phyloP scores from a whole-genome alignment of 2,329 filamentous ascomycete species.

The Acrodontium crateriforme region DNA sequence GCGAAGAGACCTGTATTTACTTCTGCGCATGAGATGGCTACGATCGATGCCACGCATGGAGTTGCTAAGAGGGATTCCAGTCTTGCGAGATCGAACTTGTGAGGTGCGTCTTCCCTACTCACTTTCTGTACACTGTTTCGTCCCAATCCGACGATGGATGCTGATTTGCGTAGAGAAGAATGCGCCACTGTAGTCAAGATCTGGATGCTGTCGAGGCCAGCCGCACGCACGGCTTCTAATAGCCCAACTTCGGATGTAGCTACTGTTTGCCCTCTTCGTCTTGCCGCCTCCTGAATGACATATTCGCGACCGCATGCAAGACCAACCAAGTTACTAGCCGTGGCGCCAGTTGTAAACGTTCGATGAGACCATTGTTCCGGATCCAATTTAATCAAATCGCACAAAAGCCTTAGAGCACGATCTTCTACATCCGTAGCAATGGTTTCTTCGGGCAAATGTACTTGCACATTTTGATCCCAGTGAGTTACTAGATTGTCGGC shows the following conservation, averaged over 20 bases:
- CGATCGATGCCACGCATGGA: slow-evolving; percentile 48
- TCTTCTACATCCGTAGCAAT: slow-evolving; percentile 66
- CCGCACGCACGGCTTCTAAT: slow-evolving; percentile 47
- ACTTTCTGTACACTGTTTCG: slow-evolving; percentile 53
- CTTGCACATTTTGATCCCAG: slow-evolving; percentile 71
- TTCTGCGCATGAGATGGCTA: slow-evolving; percentile 73
- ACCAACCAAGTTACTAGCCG: slow-evolving; percentile 51
- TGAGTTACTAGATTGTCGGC: slow-evolving; percentile 74
- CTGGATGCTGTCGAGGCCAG: slow-evolving; percentile 55
- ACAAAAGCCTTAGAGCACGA: slow-evolving; percentile 53
- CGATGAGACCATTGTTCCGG: slow-evolving; percentile 50
- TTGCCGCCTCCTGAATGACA: slow-evolving; percentile 36
- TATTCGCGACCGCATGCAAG: slow-evolving; percentile 59
- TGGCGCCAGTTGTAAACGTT: slow-evolving; percentile 66
- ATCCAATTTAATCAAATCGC: slow-evolving; percentile 50
- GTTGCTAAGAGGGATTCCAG: slow-evolving; percentile 47
- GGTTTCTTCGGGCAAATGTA: slow-evolving; percentile 66
- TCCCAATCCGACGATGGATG: slow-evolving; percentile 68
- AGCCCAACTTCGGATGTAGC: slow-evolving; percentile 59
- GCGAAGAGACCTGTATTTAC: slow-evolving; percentile 82
- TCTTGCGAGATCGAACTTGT: slow-evolving; percentile 53
- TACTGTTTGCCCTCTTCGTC: slow-evolving; percentile 11
- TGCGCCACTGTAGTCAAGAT: slow-evolving; percentile 72
- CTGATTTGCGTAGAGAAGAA: slow-evolving; percentile 72
- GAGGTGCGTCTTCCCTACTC: slow-evolving; percentile 40